Evolutionary conservation across 2,329 filamentous ascomycete species (phyloP), one percentile per base, ranked within the genome.

Genomic region (Claviceps pazoutovae): DNA sequence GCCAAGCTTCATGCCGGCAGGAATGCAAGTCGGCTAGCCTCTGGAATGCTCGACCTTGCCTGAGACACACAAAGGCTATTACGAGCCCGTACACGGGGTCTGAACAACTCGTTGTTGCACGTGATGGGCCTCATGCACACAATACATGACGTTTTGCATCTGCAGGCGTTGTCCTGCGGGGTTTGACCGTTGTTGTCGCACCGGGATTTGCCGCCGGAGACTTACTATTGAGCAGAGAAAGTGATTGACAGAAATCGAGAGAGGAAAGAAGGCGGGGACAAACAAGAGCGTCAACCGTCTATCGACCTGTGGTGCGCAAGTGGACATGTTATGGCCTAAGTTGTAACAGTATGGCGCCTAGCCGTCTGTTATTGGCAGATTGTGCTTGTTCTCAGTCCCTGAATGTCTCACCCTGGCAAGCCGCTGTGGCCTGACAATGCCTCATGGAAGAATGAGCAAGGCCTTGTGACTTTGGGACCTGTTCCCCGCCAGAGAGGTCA

Each of bases 11-110:
- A 42, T 49, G 52, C 49, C 53, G 52, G 50, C 55, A 55, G 61
- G 63, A 64, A 65, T 65, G 62, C 52, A 43, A 53, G 50, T 53
- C 55, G 54, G 58, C 54, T 53, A 47, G 51, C 55, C 57, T 58
- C 54, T 66, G 65, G 65, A 67, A 67, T 67, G 65, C 53, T 56
- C 36, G 51, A 55, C 49, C 9, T 34, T 49, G 56, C 54, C 59
- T 66, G 65, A 68, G 65, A 68, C 66, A 68, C 65, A 63, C 66
- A 68, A 65, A 63, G 62, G 61, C 62, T 62, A 65, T 60, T 55
- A 55, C 54, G 53, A 58, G 56, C 50, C 19, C 42, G 42, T 23
- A 44, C 11, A 14, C 6, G 19, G 19, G 19, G 41, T 55, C 53
- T 54, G 57, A 56, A 48, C 16, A 30, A 48, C 48, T 51, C 56